These are phyloP conservation scores for Podospora pseudocomata DNA, from an alignment of 495 filamentous ascomycete species.

Conservation along the genomic window DNA sequence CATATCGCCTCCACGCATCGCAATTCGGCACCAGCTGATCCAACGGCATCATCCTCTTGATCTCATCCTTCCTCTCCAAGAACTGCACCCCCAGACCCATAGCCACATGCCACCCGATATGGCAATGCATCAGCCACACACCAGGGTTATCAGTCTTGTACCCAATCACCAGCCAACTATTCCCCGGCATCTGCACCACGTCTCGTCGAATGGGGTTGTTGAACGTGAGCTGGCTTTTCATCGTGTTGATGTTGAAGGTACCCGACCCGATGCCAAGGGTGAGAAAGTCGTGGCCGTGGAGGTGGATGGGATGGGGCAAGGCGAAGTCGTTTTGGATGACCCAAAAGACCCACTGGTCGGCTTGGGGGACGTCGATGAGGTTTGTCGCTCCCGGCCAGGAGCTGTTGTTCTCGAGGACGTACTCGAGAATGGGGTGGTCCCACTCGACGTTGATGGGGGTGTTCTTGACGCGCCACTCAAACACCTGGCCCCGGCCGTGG, in stretches of 20 bases:
- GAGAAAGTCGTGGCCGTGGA: constrained; percentile 59
- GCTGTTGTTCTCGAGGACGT: constrained; percentile 30
- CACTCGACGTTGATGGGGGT: constrained; percentile 36
- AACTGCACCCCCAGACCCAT: constrained; percentile 47
- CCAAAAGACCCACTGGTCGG: constrained; percentile 28
- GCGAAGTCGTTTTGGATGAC: constrained; percentile 38
- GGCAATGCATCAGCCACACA: constrained; percentile 46
- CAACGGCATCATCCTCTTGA: constrained; percentile 35
- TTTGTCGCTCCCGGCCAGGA: constrained; percentile 32
- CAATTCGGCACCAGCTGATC: constrained; percentile 38
- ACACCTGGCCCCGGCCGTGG: constrained; percentile 19
- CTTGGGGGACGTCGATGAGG: constrained; percentile 31
- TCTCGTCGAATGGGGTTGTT: constrained; percentile 37
- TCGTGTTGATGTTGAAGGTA: constrained; percentile 32
- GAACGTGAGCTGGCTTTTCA: constrained; percentile 33
- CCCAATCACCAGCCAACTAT: constrained; percentile 39
- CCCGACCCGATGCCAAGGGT: constrained; percentile 47
- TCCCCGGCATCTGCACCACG: constrained; percentile 40
- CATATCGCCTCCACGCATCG: constrained; percentile 41
- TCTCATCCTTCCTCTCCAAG: constrained; percentile 41
- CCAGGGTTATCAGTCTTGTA: constrained; percentile 49
- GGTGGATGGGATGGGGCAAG: constrained; percentile 49
- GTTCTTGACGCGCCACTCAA: constrained; percentile 35
- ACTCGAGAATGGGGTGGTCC: constrained; percentile 35
- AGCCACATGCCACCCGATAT: constrained; percentile 51